Evolutionary conservation across 352 stramenopile genomes (phyloP), one percentile per base, ranked within the genome.

Genomic region (Proteromonas lacertae): DNA sequence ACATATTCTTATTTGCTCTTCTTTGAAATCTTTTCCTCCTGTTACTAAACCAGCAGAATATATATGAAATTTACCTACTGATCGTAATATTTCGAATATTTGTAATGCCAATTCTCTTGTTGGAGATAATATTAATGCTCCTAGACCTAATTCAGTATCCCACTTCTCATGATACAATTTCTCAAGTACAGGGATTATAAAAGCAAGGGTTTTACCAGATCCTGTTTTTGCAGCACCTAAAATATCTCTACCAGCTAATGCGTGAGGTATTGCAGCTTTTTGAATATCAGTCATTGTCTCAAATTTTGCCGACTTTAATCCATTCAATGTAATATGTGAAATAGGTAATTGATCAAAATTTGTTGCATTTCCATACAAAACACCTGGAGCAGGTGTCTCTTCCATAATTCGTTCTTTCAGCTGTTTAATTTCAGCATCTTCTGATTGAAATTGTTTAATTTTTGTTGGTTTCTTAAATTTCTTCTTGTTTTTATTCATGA

Each of bases 101-200:
- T 99, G 87, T 28, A 95, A 59, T 29, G 84, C 86, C 13, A 99
- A 55, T 55, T 99, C 88, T 36, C 88, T 65, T 35, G 84, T 97
- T 0, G 88, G 88, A 7, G 77, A 91, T 38, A 99, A 82, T 6
- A 97, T 55, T 20, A 96, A 60, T 4, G 73, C 83, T 25, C 75
- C 82, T 10, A 93, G 61, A 20, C 87, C 87, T 50, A 96, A 82
- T 31, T 75, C 64, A 6, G 60, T 47, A 23, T 60, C 56, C 71
- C 71, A 90, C 4, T 62, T 62, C 25, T 62, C 52, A 10, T 64
- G 62, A 48, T 70, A 87, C 13, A 89, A 62, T 44, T 66, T 69
- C 51, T 89, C 71, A 2, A 89, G 50, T 29, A 77, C 53, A 0
- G 69, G 67, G 25, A 84, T 50, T 21, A 84, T 40, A 53, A 81